These are phyloP conservation scores for Tetracladium maxilliforme DNA, from an alignment of 2,329 filamentous ascomycete species.

Conservation along the genomic window DNA sequence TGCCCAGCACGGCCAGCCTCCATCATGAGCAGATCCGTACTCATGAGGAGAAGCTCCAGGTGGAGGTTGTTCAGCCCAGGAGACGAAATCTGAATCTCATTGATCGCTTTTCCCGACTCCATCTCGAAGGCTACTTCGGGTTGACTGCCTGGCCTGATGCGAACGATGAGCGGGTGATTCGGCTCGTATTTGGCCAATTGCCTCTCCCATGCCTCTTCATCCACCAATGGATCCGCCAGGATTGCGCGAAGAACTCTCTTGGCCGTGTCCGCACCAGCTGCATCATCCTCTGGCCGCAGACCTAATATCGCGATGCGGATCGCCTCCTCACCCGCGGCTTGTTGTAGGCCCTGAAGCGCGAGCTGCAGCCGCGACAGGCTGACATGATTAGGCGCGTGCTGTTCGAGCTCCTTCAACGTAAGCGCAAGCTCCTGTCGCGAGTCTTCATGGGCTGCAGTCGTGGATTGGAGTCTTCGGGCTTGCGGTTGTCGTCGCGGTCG, in stretches of 20 bases:
- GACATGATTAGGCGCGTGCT: conserved; percentile 42
- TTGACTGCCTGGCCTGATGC: conserved; percentile 8
- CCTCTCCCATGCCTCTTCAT: conserved; percentile 51
- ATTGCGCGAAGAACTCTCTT: conserved; percentile 54
- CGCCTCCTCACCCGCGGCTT: conserved; percentile 38
- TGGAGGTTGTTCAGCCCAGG: conserved; percentile 43
- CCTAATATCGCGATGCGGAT: conserved; percentile 44
- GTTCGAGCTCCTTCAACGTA: conserved; percentile 46
- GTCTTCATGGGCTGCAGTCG: too few species aligned
- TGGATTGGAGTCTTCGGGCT: too few species aligned
- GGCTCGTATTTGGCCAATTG: conserved; percentile 28
- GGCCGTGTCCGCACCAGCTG: conserved; percentile 28
- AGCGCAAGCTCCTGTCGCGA: too few species aligned
- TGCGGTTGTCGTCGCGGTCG: too few species aligned
- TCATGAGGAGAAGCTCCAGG: conserved; percentile 47
- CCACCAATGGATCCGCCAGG: conserved; percentile 53
- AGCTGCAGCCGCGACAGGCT: conserved; percentile 60
- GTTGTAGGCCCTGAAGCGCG: conserved; percentile 48
- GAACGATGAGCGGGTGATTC: conserved; percentile 5
- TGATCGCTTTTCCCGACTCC: conserved; percentile 20
- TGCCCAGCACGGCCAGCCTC: too few species aligned
- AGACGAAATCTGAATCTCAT: conserved; percentile 47
- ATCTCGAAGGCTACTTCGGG: conserved; percentile 21
- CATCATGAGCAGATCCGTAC: conserved; percentile 35
- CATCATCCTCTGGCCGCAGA: conserved; percentile 15